Base-by-base conservation (phyloP, 1,284 basidiomycete genomes). In the Leccinum glutinopallens region DNA sequence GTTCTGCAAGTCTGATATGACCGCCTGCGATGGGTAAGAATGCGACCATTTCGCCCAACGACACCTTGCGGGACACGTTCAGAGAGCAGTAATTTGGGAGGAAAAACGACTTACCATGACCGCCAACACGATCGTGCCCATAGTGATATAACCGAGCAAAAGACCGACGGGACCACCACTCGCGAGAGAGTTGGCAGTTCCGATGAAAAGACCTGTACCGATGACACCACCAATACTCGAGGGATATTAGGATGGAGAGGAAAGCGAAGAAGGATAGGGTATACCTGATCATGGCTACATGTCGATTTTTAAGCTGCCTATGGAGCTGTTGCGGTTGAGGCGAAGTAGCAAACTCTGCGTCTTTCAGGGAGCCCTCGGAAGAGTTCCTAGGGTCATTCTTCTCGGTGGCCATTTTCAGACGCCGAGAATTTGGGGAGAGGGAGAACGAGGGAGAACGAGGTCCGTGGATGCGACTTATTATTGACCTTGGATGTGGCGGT, bases 151-250 rank as follows among this genome's bases (percentile, higher is more conserved):
- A 43, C 90, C 90, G 2, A 92, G 81, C 7, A 89, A 71, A 33
- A 91, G 81, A 75, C 89, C 88, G 75, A 79, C 68, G 2, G 86
- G 89, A 35, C 88, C 89, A 62, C 87, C 88, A 65, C 82, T 73
- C 32, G 66, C 70, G 19, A 91, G 76, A 33, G 87, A 77, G 58
- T 63, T 81, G 2, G 84, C 88, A 10, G 88, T 90, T 60, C 25
- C 81, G 66, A 91, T 76, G 76, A 87, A 88, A 32, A 89, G 79
- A 68, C 87, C 85, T 62, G 90, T 92, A 63, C 90, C 91, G 68
- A 92, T 92, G 65, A 92, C 91, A 78, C 90, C 89, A 61, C 85
- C 85, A 58, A 87, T 88, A 79, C 80, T 82, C 29, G 4, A 60
- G 2, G 33, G n/a, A 25, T 7, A 3, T 55, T n/a, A 25, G 19